phyloP scores from a whole-genome alignment of 441 rosid species.

The Adansonia gregorii region DNA sequence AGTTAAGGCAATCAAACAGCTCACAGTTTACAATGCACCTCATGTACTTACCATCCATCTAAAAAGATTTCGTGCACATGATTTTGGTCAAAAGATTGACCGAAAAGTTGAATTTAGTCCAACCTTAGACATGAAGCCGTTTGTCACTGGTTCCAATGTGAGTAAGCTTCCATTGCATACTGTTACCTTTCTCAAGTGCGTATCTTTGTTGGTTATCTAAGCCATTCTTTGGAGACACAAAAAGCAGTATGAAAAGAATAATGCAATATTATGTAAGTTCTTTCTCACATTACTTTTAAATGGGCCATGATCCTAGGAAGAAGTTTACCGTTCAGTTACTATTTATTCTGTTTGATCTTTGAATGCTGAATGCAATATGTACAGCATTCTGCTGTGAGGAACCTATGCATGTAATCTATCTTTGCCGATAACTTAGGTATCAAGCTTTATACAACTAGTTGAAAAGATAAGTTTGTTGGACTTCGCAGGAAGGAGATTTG shows the following conservation, averaged over 20 bases:
- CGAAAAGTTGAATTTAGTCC: constrained; percentile 69
- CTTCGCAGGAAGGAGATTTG: constrained; percentile 80
- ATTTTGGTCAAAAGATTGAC: constrained; percentile 76
- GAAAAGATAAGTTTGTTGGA: constrained; percentile 16
- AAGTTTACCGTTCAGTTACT: constrained; percentile 8
- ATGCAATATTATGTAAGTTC: not conserved
- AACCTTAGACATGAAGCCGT: constrained; percentile 80
- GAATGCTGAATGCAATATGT: not conserved
- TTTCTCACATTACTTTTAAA: constrained; percentile 2
- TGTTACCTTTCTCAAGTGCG: not conserved
- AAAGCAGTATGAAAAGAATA: not conserved
- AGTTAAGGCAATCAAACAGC: constrained; percentile 82
- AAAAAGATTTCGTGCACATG: constrained; percentile 79
- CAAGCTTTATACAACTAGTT: constrained; percentile 12
- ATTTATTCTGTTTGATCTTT: not conserved
- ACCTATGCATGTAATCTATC: not conserved
- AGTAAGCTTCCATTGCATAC: constrained; percentile 42
- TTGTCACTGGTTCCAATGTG: constrained; percentile 76
- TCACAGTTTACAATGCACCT: constrained; percentile 86
- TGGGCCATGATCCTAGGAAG: not conserved
- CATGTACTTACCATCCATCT: constrained; percentile 84
- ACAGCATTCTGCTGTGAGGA: constrained; percentile 8
- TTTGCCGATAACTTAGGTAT: not conserved
- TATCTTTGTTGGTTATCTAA: not conserved
- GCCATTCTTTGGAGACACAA: constrained; percentile 1